A percentile compares a stretch with the other conserved stretches of the same genome.
Conservation (phyloP, 2,329 filamentous ascomycete species). For the Neurospora crassa region DNA sequence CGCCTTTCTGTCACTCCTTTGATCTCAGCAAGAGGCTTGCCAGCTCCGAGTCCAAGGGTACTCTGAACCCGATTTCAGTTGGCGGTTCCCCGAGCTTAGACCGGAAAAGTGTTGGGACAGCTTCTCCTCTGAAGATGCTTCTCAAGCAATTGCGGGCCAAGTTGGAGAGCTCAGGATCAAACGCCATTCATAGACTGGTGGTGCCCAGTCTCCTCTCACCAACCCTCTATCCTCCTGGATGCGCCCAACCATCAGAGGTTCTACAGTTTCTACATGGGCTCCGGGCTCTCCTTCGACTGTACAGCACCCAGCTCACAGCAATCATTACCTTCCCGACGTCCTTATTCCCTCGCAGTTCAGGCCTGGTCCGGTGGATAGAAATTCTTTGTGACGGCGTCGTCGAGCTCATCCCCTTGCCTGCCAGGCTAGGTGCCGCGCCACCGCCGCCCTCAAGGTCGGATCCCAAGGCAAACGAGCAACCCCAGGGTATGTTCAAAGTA, state of each 20-base stretch:
- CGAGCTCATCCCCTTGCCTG: slow-evolving; percentile 67
- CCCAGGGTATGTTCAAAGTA: slow-evolving; percentile 77
- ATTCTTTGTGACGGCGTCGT: slow-evolving; percentile 75
- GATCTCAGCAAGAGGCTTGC: slow-evolving; percentile 58
- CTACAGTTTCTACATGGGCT: slow-evolving; percentile 75
- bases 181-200: slow-evolving; percentile 67
- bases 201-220: slow-evolving; percentile 82
- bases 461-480: slow-evolving; percentile 54
- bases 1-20: slow-evolving; percentile 62
- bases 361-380: slow-evolving; percentile 79
- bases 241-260: slow-evolving; percentile 61
- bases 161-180: slow-evolving; percentile 46
- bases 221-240: slow-evolving; percentile 64
- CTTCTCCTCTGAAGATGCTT: slow-evolving; percentile 54
- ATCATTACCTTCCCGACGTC: slow-evolving; percentile 71
- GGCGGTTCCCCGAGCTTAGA: slow-evolving; percentile 30
- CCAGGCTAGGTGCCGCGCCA: slow-evolving; percentile 41
- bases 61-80: slow-evolving; percentile 40
- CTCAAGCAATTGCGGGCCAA: slow-evolving; percentile 47
- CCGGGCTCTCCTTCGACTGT: slow-evolving; percentile 61
- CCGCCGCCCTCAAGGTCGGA: slow-evolving; percentile 39
- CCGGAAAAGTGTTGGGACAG: slow-evolving; percentile 13
- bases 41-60: slow-evolving; percentile 37
- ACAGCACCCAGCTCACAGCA: slow-evolving; percentile 55
- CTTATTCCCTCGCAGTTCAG: slow-evolving; percentile 66